Conservation (phyloP, 2,329 filamentous ascomycete genomes). For the Rhytidhysteron rufulum region DNA sequence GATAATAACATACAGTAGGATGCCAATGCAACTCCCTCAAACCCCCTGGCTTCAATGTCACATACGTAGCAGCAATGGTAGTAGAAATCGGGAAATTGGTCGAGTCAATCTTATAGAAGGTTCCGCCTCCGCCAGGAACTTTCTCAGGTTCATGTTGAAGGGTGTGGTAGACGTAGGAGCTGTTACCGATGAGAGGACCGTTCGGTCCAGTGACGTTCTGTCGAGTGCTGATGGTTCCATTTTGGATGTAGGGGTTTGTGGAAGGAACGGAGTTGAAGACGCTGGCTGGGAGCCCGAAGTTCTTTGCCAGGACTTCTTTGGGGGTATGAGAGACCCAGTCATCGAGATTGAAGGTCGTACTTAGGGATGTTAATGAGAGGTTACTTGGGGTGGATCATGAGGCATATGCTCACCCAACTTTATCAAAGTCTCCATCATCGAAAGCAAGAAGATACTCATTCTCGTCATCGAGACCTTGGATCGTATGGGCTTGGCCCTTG, state of each 20-base stretch:
- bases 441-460: conserved; percentile 66
- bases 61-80: conserved; percentile 63
- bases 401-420: conserved; percentile 46
- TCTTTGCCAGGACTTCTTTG: conserved; percentile 61
- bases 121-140: conserved; percentile 60
- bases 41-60: conserved; percentile 60
- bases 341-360: conserved; percentile 68
- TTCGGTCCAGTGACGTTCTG: conserved; percentile 46
- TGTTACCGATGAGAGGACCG: conserved; percentile 52
- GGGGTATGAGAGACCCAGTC: conserved; percentile 69
- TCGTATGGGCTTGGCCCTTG: conserved; percentile 60
- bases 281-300: conserved; percentile 60
- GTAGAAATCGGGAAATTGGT: conserved; percentile 64
- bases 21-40: conserved; percentile 68
- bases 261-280: conserved; percentile 58
- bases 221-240: conserved; percentile 50
- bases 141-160: conserved; percentile 53
- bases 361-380: conserved; percentile 4
- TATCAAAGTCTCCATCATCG: conserved; percentile 64
- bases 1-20: conserved; percentile 57
- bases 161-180: conserved; percentile 60
- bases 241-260: conserved; percentile 60
- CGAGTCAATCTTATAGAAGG: conserved; percentile 62
- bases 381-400: conserved; percentile 3
- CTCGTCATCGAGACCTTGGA: conserved; percentile 62